A percentile compares a stretch with the other conserved stretches of the same genome.
phyloP scores from a whole-genome alignment of 2,329 filamentous ascomycete genomes.

The Cladosporium austrohemisphaericum region DNA sequence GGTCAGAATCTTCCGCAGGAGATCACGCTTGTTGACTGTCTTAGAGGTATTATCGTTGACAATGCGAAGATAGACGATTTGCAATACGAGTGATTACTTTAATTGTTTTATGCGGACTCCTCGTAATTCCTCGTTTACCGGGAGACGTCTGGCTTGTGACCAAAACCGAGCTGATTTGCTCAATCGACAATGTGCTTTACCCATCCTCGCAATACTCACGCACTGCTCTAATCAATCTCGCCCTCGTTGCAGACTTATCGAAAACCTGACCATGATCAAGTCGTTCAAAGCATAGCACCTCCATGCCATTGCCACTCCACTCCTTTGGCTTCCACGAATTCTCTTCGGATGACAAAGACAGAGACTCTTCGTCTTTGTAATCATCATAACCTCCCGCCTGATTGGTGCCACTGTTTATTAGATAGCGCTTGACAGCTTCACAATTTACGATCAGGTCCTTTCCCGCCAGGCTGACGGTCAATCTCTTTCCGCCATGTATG shows the following conservation, averaged over 20 bases:
- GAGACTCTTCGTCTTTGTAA: not conserved
- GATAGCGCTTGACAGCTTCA: not conserved
- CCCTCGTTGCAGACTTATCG: constrained; percentile 1
- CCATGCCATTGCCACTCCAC: not conserved
- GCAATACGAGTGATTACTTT: too few species aligned
- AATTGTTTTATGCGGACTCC: too few species aligned
- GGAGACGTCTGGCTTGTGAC: not conserved
- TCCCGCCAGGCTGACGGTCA: not conserved
- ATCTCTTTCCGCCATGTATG: not conserved
- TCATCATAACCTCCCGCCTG: not conserved
- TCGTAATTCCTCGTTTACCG: not conserved
- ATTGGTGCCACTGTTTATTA: not conserved
- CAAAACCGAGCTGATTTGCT: not conserved
- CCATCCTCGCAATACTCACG: not conserved
- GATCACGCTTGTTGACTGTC: too few species aligned
- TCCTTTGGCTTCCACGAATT: not conserved
- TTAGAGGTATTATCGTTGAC: too few species aligned
- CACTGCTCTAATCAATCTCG: not conserved
- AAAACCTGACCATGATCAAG: constrained; percentile 1
- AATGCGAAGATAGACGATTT: too few species aligned
- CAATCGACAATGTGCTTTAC: not conserved
- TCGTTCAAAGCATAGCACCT: not conserved
- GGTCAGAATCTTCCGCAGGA: too few species aligned
- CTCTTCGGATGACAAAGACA: not conserved
- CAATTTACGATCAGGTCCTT: constrained; percentile 1